Conservation (phyloP, 2,329 filamentous ascomycete species). For the Phialocephala sp. region DNA sequence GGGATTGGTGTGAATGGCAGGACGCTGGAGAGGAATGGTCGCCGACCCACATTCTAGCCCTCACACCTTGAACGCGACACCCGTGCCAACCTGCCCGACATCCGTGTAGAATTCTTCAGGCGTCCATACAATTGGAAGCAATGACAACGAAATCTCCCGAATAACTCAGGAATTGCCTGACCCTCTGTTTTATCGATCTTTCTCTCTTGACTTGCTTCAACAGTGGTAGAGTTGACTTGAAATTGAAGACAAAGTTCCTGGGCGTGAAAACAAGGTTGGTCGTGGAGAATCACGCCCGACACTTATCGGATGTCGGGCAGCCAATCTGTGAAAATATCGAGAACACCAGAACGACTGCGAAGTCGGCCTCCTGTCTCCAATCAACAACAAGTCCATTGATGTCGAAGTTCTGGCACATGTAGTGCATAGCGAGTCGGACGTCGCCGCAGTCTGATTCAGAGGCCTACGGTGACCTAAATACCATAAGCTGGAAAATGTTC, state of each 20-base stretch:
- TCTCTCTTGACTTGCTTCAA: no score
- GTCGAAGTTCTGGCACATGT: background rate
- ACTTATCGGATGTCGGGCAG: conserved; percentile 1
- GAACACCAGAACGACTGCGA: background rate
- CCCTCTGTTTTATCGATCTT: background rate
- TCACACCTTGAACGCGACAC: background rate
- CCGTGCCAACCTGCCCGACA: background rate
- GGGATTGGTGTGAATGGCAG: background rate
- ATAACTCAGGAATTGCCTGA: background rate
- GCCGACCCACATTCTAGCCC: conserved; percentile 8
- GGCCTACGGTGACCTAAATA: background rate
- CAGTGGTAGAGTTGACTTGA: no score
- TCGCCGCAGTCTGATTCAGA: background rate
- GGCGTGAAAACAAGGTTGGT: background rate
- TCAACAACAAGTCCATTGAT: background rate
- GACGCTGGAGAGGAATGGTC: background rate
- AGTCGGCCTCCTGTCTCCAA: conserved; percentile 1
- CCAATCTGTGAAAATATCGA: background rate
- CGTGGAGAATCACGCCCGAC: no score
- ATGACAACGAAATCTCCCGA: background rate
- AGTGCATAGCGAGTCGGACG: background rate
- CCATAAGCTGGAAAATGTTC: background rate
- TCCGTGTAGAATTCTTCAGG: background rate
- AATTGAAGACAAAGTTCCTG: no score
- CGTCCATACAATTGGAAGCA: background rate